Base-by-base conservation (phyloP, 2,329 filamentous ascomycete species). In the Didymella pinodella region DNA sequence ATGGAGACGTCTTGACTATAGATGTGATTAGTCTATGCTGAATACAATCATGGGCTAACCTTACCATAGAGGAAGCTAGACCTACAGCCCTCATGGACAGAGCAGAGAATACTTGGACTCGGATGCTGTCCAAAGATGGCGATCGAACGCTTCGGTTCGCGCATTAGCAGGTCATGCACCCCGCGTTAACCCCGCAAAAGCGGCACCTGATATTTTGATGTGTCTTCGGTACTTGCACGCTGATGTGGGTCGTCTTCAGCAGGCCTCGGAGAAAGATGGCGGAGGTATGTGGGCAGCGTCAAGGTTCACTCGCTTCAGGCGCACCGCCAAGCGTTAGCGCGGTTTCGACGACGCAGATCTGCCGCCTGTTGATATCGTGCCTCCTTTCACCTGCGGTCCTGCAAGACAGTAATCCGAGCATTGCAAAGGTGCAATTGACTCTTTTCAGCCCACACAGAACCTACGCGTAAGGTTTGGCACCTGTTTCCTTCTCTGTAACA, bases 171-270 rank as follows among this genome's bases (percentile, higher is more conserved):
- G 20, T 43, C 18, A 41, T 20, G 26, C 8, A 36, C 28, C 45
- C 47, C 20, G 28, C 43, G n/a, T 11, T 38, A 25, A 44, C 40
- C 40, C 38, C 46, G 29, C 46, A 44, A 11, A 57, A 22, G n/a
- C 28, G 41, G 18, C 28, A 57, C 12, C 48, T 51, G 41, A 51
- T 29, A 26, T 29, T 2, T 8, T 26, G 11, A 5, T 31, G n/a
- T 18, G n/a, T 25, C 14, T 22, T 28, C 22, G 32, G 22, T n/a
- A 31, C 28, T 28, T 28, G 5, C 28, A 28, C 44, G 29, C 36
- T 29, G 20, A 36, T 34, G 26, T 41, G 41, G 18, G 11, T 25
- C 4, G 22, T 6, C 6, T 16, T 20, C 14, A 18, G 45, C 4
- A 14, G 20, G 31, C 52, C 52, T 55, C 52, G 46, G 52, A 34